Evolutionary conservation across 2,329 filamentous ascomycete species (phyloP), one percentile per base, ranked within the genome.

Genomic region (Botryotinia calthae): DNA sequence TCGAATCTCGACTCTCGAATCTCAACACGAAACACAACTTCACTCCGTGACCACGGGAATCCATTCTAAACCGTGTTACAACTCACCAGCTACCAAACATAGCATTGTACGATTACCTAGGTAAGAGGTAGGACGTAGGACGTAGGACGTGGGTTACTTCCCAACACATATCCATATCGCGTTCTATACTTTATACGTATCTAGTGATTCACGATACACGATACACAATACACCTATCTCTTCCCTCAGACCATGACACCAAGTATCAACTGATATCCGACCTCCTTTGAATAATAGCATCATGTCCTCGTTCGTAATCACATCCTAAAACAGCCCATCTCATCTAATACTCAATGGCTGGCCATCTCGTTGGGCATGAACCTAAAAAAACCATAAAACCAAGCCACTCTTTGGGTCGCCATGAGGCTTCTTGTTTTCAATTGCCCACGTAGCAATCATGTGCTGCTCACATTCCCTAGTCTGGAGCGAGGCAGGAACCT

Each of bases 371-470:
- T 68, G 65, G 65, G 65, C 65, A 68, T 31, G 48, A 68, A 65
- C 28, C 51, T 28, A n/a, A 65, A 14, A 44, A 20, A 51, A 31
- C 61, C 37, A 34, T 51, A 14, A 44, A 20, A 37, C 22, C 61
- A 64, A 64, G 61, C 61, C 61, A 46, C 40, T 31, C 37, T 42
- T 68, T 56, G 65, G 65, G 65, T 68, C 54, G 54, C 37, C 51
- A 68, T 56, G 37, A 68, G 65, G 65, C 65, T 56, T 68, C 65
- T 67, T 58, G 65, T 8, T 68, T 31, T 68, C 12, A 68, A 56
- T 44, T 14, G 65, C 65, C 65, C 65, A 68, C 65, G 65, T 68
- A 68, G 51, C 65, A 68, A 68, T 56, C 65, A 68, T 56, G 65
- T 31, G 65, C 65, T 54, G 42, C 48, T 54, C 25, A 18, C 22